Evolutionary conservation across 2,329 filamentous ascomycete genomes (phyloP).

Genomic region (Aspergillus fijiensis): DNA sequence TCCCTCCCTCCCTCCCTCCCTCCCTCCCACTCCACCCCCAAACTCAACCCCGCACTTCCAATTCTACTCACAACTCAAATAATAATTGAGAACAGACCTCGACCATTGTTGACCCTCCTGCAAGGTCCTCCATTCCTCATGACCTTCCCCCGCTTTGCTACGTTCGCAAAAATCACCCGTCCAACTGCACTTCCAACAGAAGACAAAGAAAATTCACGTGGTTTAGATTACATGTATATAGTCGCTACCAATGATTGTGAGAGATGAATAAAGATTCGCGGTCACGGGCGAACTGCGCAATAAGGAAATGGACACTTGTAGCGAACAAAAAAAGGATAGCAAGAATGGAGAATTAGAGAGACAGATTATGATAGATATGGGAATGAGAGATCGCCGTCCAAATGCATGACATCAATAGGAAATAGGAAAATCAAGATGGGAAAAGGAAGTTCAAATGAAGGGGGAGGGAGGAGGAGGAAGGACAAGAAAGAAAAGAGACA

Average conservation of each 20-base stretch:
- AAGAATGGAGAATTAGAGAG: not conserved
- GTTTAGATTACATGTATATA: constrained; percentile 6
- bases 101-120: no score
- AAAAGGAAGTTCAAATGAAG: not conserved
- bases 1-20: no score
- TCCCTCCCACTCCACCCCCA: no score
- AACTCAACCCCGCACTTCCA: no score
- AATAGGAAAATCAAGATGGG: not conserved
- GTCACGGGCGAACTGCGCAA: not conserved
- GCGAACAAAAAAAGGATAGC: not conserved
- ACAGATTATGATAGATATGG: not conserved
- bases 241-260: constrained; percentile 4
- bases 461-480: not conserved
- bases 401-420: constrained; percentile 12
- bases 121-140: no score
- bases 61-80: no score
- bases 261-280: not conserved
- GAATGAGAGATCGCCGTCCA: constrained; percentile 6
- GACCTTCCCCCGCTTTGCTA: no score
- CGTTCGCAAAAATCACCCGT: no score
- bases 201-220: not conserved
- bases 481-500: constrained; percentile 7
- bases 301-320: not conserved
- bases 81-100: no score
- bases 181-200: not conserved